Percentiles rank a stretch among this genome's conserved stretches.
Conservation (phyloP, 202 grass and related monocot species). For the Carex arenaria region DNA sequence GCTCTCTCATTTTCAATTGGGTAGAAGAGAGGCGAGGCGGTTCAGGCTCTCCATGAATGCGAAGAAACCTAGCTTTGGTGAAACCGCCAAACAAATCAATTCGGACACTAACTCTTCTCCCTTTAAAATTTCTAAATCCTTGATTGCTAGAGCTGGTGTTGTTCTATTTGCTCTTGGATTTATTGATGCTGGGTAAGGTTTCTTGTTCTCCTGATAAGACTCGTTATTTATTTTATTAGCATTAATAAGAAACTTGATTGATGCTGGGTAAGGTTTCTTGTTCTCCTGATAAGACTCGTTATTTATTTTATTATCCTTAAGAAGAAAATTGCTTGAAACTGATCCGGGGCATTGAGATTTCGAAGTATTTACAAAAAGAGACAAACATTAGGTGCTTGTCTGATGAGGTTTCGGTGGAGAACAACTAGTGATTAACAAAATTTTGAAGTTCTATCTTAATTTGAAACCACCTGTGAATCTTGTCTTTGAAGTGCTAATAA, state of each 20-base stretch:
- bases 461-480: not conserved
- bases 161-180: constrained; percentile 72
- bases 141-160: constrained; percentile 42
- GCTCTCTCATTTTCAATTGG: not conserved
- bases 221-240: not conserved
- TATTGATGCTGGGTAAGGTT: constrained; percentile 75
- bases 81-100: not conserved
- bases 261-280: constrained; percentile 49
- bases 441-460: not conserved
- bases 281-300: not conserved
- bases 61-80: constrained; percentile 25
- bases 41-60: not conserved
- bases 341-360: not conserved
- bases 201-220: not conserved
- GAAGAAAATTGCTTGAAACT: not conserved
- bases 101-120: constrained; percentile 8
- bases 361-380: not conserved
- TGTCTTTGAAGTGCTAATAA: not conserved
- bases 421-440: not conserved
- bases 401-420: not conserved
- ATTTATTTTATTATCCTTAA: not conserved
- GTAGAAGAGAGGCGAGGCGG: constrained; percentile 18
- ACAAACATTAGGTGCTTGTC: not conserved
- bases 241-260: not conserved
- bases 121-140: constrained; percentile 29